These are phyloP conservation scores for Rhizophagus prolifer DNA, from an alignment of 192 early-diverging fungal species.

Conservation along the genomic window DNA sequence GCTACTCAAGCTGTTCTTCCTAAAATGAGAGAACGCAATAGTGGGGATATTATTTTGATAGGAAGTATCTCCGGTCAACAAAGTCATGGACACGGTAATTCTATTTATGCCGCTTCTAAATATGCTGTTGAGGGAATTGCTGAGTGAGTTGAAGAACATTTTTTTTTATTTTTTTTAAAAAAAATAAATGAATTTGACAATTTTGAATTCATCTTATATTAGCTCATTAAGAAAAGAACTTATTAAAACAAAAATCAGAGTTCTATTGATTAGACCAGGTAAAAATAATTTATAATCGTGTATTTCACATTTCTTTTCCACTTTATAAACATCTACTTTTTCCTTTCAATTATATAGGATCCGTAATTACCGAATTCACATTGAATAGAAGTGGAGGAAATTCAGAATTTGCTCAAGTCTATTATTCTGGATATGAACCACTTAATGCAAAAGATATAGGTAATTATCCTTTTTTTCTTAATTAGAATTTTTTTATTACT, in stretches of 20 bases:
- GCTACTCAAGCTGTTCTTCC: conserved; percentile 77
- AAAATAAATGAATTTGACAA: neutral
- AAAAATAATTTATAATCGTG: neutral
- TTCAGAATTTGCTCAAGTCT: neutral
- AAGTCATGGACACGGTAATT: conserved; percentile 64
- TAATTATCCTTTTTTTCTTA: neutral
- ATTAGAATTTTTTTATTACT: neutral
- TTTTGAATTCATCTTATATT: neutral
- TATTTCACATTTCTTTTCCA: neutral
- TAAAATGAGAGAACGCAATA: conserved; percentile 65
- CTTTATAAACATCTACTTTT: neutral
- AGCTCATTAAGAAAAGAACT: conserved; percentile 26
- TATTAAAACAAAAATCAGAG: conserved; percentile 15
- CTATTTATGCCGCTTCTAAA: conserved; percentile 84
- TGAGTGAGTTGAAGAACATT: conserved; percentile 14
- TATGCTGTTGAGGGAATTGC: conserved; percentile 82
- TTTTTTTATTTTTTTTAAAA: neutral
- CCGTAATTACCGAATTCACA: conserved; percentile 15
- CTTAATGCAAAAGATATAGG: conserved; percentile 23
- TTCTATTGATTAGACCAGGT: conserved; percentile 26
- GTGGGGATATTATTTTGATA: conserved; percentile 86
- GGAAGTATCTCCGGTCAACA: conserved; percentile 64
- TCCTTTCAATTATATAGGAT: neutral
- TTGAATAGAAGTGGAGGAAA: neutral
- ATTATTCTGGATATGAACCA: conserved; percentile 24